Evolutionary conservation across 2,329 filamentous ascomycete species (phyloP).

Genomic region (Myrmaecium sp.): DNA sequence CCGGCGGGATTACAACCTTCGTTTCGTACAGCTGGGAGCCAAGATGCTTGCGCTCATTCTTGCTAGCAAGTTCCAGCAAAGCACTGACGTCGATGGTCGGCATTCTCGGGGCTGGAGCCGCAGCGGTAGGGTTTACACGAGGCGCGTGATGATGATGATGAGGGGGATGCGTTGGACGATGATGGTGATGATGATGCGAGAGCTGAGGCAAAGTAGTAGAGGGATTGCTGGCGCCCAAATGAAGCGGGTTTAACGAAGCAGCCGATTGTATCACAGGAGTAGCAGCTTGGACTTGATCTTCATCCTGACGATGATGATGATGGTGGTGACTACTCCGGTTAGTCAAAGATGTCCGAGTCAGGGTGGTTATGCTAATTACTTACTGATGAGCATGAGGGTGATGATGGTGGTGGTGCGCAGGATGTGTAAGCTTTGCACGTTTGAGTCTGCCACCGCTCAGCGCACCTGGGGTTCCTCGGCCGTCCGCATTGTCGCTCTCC

Average conservation of each 20-base stretch:
- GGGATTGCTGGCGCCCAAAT: slow-evolving; percentile 7
- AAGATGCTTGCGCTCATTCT: slow-evolving; percentile 60
- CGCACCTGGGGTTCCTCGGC: slow-evolving; percentile 41
- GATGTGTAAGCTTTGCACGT: slow-evolving; percentile 32
- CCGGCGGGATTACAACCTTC: slow-evolving; percentile 34
- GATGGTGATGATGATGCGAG: slow-evolving; percentile 24
- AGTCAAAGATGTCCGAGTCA: slow-evolving; percentile 6
- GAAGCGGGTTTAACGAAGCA: too few relatives aligned
- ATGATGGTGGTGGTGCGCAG: slow-evolving; percentile 47
- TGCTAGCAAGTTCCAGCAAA: slow-evolving; percentile 54
- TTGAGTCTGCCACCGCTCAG: slow-evolving; percentile 49
- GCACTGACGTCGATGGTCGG: slow-evolving; percentile 16
- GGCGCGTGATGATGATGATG: slow-evolving; percentile 22
- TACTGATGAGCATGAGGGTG: slow-evolving; percentile 32
- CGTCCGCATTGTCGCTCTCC: slow-evolving; percentile 49
- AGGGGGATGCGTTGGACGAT: slow-evolving; percentile 18
- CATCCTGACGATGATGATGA: slow-evolving; percentile 36
- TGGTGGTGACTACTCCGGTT: slow-evolving; percentile 28
- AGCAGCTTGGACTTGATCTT: slow-evolving; percentile 23
- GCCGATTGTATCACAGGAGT: slow-evolving; percentile 6
- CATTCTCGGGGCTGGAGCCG: slow-evolving; percentile 2
- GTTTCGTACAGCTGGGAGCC: slow-evolving; percentile 72
- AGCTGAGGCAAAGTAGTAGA: slow-evolving; percentile 10
- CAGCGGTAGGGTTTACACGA: slow-evolving; percentile 6
- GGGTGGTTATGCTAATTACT: slow-evolving; percentile 11